Base-by-base conservation (phyloP, 371 early-diverging fungal genomes). In the Mucor plumbeus region DNA sequence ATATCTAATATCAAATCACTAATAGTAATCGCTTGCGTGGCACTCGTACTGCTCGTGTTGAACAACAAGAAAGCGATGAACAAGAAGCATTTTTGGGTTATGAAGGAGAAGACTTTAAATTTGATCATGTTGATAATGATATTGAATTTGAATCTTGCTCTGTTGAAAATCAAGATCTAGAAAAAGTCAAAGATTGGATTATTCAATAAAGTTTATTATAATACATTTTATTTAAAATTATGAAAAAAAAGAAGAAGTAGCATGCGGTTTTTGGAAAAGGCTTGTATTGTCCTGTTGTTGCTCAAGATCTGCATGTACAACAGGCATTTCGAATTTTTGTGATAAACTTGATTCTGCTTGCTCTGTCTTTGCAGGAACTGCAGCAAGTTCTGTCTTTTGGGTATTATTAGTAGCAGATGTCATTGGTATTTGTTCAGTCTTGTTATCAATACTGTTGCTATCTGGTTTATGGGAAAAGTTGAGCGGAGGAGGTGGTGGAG, bases 101-200 rank as follows among this genome's bases (percentile, higher is more conserved):
- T 73, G 95, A 95, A 60, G 90, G 87, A 40, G 88, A 94, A 70
- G 77, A 80, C 53, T 95, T 95, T 71, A 79, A 86, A 64, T 92
- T 95, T 80, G 89, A 90, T 54, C 93, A 95, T 68, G 66, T 93
- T 26, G 87, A 87, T 57, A 92, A 88, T 63, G 69, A 69, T 9
- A 82, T 94, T 5, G 78, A 83, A 40, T 87, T 94, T 81, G 84
- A 84, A 62, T 76, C 79, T 48, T 84, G 83, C 40, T 85, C 91
- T 13, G 86, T 86, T 21, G 82, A 82, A 50, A 81, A 80, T 48
- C 73, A 80, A 35, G 72, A 85, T 33, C 33, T 86, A 50, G 80
- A 80, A 4, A 41, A 53, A 4, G 63, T 88, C 47, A 80, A 76
- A 56, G 75, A 82, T 38, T 88, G 86, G 86, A 70, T 69, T 47